Conservation (phyloP, 352 stramenopile genomes). For the Globisporangium carolinianum region DNA sequence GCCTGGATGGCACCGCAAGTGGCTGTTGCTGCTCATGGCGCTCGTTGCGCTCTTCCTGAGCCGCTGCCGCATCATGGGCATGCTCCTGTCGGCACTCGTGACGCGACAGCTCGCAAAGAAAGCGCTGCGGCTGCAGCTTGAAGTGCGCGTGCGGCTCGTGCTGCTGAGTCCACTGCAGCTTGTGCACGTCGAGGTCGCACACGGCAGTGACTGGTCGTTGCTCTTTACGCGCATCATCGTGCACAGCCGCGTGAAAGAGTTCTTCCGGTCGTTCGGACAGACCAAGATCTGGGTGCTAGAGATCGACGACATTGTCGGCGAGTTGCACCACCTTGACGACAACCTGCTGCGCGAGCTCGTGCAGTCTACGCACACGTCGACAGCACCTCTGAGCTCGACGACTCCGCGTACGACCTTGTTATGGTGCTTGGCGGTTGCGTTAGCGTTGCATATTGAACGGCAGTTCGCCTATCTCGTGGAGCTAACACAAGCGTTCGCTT, state of each 20-base stretch:
- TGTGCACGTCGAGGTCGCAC: slow-evolving; percentile 34
- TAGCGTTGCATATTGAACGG: too few relatives aligned
- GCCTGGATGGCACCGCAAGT: slow-evolving; percentile 54
- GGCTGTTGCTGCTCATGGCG: slow-evolving; percentile 30
- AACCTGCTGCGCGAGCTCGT: slow-evolving; percentile 22
- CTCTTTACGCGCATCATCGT: slow-evolving; percentile 41
- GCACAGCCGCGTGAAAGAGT: slow-evolving; percentile 43
- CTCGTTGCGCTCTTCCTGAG: slow-evolving; percentile 47
- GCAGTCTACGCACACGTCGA: slow-evolving; percentile 7
- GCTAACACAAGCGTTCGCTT: too few relatives aligned
- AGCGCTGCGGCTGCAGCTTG: slow-evolving; percentile 5
- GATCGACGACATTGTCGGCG: slow-evolving; percentile 36
- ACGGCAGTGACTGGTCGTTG: slow-evolving; percentile 26
- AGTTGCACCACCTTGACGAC: slow-evolving; percentile 33
- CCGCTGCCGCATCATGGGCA: slow-evolving; percentile 47
- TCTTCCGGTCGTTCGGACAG: slow-evolving; percentile 69
- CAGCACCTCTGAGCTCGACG: not conserved
- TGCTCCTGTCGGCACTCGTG: slow-evolving; percentile 33
- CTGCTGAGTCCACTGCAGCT: slow-evolving; percentile 36
- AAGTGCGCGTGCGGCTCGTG: slow-evolving; percentile 39
- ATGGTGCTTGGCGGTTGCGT: not conserved
- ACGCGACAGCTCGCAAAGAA: slow-evolving; percentile 31
- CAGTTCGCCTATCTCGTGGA: too few relatives aligned
- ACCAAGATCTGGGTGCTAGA: slow-evolving; percentile 61
- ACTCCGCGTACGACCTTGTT: not conserved